Base-by-base conservation (phyloP, 1,284 basidiomycete genomes). In the Caloboletus firmus region DNA sequence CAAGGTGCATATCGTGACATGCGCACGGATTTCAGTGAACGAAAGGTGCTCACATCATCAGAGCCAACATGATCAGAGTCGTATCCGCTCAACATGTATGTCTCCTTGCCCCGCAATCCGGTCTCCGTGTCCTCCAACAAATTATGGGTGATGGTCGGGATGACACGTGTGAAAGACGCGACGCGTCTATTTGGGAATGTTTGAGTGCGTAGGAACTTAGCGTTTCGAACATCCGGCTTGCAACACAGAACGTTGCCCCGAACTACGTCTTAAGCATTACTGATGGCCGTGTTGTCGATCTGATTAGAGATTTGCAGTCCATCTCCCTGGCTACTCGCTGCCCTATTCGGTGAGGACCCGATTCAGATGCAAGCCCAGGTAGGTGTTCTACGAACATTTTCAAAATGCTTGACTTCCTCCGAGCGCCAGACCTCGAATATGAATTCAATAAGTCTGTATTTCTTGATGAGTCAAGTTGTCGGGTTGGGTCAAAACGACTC, bases 141-240 rank as follows among this genome's bases (percentile, higher is more conserved):
- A 8, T 26, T 15, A 13, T 9, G 5, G 58, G 20, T 24, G 60
- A 34, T 61, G 30, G 44, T 31, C 26, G 35, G 12, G 32, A 46
- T 30, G 2, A 30, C 31, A 52, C 49, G 51, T 51, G 45, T 49
- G 42, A 49, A 24, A 24, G 24, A 45, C 61, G 63, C 64, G 62
- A 61, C 66, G 64, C 62, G 63, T 56, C 36, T 55, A 49, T 65
- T 66, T 68, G 53, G 31, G 8, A 0, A 24, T 62, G 30, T 65
- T 63, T 24, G 15, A 10, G 20, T 7, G 10, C 7, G 5, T 4
- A n/a, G n/a, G n/a, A n/a, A n/a, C 24, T 24, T 5, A 32, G 6
- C 13, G 13, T 12, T 20, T 34, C 11, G 20, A 15, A 35, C 12
- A 2, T n/a, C 24, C 34, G 45, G 24, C 44, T 13, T 40, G 26